Percentiles rank a stretch among this genome's conserved stretches.
Evolutionary conservation across 2,329 filamentous ascomycete genomes (phyloP).

Genomic region (Zasmidium cellare): DNA sequence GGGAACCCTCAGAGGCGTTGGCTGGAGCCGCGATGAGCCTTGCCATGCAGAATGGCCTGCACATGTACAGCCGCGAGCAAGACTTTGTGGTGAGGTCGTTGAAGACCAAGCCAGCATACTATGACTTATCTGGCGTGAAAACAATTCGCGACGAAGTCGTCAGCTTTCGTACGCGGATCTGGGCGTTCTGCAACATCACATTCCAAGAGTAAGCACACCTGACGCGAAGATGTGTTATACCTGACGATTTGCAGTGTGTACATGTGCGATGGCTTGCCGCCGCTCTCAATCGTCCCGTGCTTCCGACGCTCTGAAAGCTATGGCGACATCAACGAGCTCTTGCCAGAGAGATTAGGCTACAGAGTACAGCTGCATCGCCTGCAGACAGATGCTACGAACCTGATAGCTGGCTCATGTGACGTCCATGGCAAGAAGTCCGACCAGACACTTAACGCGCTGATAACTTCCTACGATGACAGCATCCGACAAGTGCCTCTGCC

Average conservation of each 20-base stretch:
- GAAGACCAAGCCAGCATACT: neutral
- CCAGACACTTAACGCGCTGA: constrained; percentile 3
- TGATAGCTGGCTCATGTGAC: constrained; percentile 8
- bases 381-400: constrained; percentile 6
- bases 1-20: constrained; percentile 7
- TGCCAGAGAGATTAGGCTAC: constrained; percentile 5
- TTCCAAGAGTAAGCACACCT: neutral
- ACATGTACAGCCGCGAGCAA: constrained; percentile 10
- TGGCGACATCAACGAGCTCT: constrained; percentile 1
- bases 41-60: constrained; percentile 9
- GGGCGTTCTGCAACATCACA: constrained; percentile 3
- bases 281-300: constrained; percentile 4
- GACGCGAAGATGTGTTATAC: neutral
- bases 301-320: constrained; percentile 4
- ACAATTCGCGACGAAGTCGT: constrained; percentile 2
- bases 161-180: constrained; percentile 2
- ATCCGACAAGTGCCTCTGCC: constrained; percentile 3
- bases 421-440: constrained; percentile 1
- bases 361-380: constrained; percentile 1
- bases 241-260: neutral
- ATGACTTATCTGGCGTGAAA: neutral
- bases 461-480: constrained; percentile 2
- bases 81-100: constrained; percentile 7
- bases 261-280: constrained; percentile 8
- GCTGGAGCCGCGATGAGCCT: constrained; percentile 5